These are phyloP conservation scores for Xylariaceae sp. DNA, from an alignment of 2,329 filamentous ascomycete genomes.

Conservation along the genomic window DNA sequence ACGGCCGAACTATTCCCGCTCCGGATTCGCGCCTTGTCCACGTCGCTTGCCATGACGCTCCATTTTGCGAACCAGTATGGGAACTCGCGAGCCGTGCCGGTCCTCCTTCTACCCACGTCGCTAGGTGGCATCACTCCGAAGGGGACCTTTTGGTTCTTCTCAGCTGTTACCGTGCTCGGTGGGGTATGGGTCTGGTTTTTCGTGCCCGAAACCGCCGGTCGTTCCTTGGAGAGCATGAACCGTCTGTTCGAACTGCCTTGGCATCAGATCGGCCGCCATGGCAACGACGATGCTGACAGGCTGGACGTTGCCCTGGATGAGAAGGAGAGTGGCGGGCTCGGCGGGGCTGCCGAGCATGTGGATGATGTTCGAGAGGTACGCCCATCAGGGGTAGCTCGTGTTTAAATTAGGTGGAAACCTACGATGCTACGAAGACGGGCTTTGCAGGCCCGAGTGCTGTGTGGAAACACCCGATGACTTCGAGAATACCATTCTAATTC, in stretches of 20 bases:
- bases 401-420: background rate
- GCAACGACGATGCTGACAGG: constrained; percentile 46
- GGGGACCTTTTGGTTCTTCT: constrained; percentile 76
- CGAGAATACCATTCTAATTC: too few species aligned
- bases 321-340: constrained; percentile 36
- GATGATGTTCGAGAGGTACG: constrained; percentile 23
- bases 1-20: constrained; percentile 74
- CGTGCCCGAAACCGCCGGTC: constrained; percentile 66
- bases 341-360: constrained; percentile 32
- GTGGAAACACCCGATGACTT: too few species aligned
- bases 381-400: constrained; percentile 1
- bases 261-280: constrained; percentile 63
- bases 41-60: constrained; percentile 68
- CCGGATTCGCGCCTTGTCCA: constrained; percentile 64
- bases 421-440: too few species aligned
- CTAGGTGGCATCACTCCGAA: constrained; percentile 48
- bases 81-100: constrained; percentile 67
- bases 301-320: constrained; percentile 40
- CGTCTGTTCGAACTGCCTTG: constrained; percentile 66
- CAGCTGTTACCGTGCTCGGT: constrained; percentile 60
- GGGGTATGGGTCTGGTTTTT: constrained; percentile 66
- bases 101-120: constrained; percentile 56
- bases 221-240: constrained; percentile 65
- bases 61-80: constrained; percentile 78
- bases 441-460: too few species aligned